Evolutionary conservation across 164 flowering plant genomes (phyloP).

Genomic region (Euptelea pleiosperma): DNA sequence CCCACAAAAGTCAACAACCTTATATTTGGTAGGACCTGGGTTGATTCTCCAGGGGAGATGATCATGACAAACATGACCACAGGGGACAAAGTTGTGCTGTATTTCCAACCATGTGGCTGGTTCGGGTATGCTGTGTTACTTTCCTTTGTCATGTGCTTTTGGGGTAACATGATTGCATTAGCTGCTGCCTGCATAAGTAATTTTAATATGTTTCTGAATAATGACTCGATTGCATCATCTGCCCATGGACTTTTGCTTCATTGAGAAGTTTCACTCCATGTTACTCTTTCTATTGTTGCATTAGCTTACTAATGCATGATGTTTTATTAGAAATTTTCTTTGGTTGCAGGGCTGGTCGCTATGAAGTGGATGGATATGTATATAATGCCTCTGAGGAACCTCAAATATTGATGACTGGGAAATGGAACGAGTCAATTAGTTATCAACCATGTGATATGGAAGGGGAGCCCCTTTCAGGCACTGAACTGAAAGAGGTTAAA

Average conservation of each 20-base stretch:
- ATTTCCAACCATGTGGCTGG: slow-evolving; percentile 53
- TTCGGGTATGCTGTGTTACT: slow-evolving; percentile 36
- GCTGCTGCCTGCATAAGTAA: not conserved
- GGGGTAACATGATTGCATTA: not conserved
- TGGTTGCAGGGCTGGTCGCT: slow-evolving; percentile 68
- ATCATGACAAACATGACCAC: slow-evolving; percentile 63
- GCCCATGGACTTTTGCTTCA: not conserved
- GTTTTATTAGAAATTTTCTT: slow-evolving; percentile 1
- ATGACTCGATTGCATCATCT: not conserved
- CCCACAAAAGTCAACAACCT: slow-evolving; percentile 78
- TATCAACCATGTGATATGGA: slow-evolving; percentile 83
- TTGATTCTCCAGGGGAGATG: slow-evolving; percentile 86
- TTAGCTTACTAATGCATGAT: not conserved
- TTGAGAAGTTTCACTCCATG: not conserved
- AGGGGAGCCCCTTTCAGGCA: slow-evolving; percentile 78
- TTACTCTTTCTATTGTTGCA: not conserved
- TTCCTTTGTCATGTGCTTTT: not conserved
- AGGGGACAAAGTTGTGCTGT: slow-evolving; percentile 48
- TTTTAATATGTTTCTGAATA: not conserved
- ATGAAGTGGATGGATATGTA: slow-evolving; percentile 88
- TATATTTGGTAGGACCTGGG: slow-evolving; percentile 89
- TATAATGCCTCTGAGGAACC: slow-evolving; percentile 80
- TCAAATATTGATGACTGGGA: slow-evolving; percentile 82
- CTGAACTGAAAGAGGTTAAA: slow-evolving; percentile 73
- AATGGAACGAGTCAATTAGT: slow-evolving; percentile 79